Evolutionary conservation across 306 rosid genomes (phyloP).

Genomic region (Calophaca sinica): DNA sequence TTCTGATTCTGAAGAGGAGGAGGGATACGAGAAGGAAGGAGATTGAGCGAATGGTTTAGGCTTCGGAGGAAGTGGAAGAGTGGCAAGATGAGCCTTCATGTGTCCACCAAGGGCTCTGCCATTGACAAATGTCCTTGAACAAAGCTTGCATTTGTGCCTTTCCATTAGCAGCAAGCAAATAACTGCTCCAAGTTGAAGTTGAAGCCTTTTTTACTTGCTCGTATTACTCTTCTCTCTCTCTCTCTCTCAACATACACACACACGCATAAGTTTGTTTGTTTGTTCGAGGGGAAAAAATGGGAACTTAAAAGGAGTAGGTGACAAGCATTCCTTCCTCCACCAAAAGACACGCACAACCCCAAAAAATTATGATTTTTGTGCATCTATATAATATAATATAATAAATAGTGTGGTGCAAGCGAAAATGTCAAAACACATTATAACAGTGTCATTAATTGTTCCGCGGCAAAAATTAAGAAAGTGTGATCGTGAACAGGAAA

Average conservation of each 20-base stretch:
- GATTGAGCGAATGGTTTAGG: constrained; percentile 42
- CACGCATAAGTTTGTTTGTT: no score
- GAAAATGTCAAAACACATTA: constrained; percentile 41
- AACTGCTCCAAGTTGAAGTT: no score
- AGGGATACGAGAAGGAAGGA: constrained; percentile 43
- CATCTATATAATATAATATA: no score
- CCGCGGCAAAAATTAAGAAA: constrained; percentile 54
- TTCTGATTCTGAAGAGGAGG: constrained; percentile 37
- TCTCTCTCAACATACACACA: background rate
- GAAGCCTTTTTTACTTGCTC: no score
- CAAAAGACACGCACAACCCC: constrained; percentile 70
- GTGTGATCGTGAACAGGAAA: constrained; percentile 61
- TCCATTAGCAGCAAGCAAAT: constrained; percentile 50
- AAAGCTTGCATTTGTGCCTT: constrained; percentile 92
- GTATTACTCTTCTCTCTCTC: background rate
- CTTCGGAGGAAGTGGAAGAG: constrained; percentile 70
- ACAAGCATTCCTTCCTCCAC: constrained; percentile 97
- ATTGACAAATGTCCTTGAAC: constrained; percentile 66
- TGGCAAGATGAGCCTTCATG: constrained; percentile 87
- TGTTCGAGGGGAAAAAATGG: constrained; percentile 46
- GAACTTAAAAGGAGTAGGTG: constrained; percentile 87
- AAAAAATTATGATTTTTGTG: constrained; percentile 34
- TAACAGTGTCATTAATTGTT: constrained; percentile 42
- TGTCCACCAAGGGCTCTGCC: constrained; percentile 95
- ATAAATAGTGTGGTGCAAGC: constrained; percentile 11